Conservation (phyloP, 2,329 filamentous ascomycete species). For the Epichloe scottii region DNA sequence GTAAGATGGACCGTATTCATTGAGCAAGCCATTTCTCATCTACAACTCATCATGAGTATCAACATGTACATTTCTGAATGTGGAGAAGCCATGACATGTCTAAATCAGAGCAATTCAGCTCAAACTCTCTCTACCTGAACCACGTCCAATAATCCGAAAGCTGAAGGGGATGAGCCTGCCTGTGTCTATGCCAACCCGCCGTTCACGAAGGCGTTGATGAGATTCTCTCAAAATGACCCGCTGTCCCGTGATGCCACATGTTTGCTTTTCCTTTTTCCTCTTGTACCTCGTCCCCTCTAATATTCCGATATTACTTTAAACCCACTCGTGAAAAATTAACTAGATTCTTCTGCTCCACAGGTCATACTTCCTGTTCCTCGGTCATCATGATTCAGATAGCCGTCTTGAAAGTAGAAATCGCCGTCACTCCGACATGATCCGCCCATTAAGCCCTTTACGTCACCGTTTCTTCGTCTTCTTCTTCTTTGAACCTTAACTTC, state of each 20-base stretch:
- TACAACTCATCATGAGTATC: background rate
- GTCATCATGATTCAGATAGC: background rate
- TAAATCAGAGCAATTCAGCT: background rate
- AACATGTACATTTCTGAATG: background rate
- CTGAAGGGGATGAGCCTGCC: background rate
- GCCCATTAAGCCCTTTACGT: background rate
- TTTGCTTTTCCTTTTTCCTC: background rate
- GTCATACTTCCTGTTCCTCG: background rate
- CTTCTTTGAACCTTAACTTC: background rate
- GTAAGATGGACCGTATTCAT: too few species aligned
- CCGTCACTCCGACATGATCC: background rate
- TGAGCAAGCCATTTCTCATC: background rate
- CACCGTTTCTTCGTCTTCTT: background rate
- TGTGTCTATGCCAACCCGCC: constrained; percentile 4
- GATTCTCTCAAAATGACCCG: background rate
- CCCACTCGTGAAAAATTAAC: background rate
- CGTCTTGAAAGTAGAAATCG: background rate
- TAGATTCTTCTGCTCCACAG: background rate
- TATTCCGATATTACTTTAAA: background rate
- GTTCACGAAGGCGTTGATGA: background rate
- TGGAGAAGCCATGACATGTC: constrained; percentile 1
- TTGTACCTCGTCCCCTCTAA: background rate
- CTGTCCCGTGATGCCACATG: background rate
- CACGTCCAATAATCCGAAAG: background rate
- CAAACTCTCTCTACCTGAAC: constrained; percentile 1